Evolutionary conservation across 129 eudicot genomes (phyloP), one percentile per base, ranked within the genome.

Genomic region (Solidago caesia): DNA sequence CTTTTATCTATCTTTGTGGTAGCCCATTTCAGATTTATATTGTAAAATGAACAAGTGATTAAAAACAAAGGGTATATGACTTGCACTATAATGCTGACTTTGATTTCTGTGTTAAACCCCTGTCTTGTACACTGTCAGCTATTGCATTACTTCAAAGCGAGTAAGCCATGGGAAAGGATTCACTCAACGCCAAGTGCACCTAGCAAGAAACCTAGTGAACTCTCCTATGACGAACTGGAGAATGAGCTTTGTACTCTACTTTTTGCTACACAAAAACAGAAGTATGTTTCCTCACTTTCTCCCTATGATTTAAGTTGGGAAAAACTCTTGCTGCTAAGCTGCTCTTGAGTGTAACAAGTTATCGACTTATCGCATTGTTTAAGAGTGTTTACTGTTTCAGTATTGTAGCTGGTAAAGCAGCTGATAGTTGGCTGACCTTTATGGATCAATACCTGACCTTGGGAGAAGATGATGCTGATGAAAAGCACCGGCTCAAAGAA

Each of bases 391-490:
- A 71, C 62, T 73, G 29, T 83, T 82, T 62, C 86, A 92, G 98
- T 71, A 78, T 42, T 52, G 68, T 44, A 71, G 85, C 84, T 82
- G 91, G 87, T 4, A 68, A 65, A 44, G 92, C 96, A 73, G 85
- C 96, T 51, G 82, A 90, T 64, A 86, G 92, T 79, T 93, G 92
- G 98, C 41, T 63, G 46, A 64, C 86, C 29, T 79, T 46, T 12
- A 83, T 83, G 90, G 97, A 93, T 58, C 83, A 76, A 16, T 77
- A 86, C 81, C 71, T 93, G 67, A 81, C 12, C 7, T 42, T 85
- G 72, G 75, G 78, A 33, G 89, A 86, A 63, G 59, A 75, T 47
- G 8, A 60, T 71, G 29, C 72, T 8, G 56, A 53, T 11, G 84
- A 82, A 41, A 90, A 73, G 69, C 72, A 57, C 6, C 5, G 0